Evolutionary conservation across 2,329 filamentous ascomycete species (phyloP).

Genomic region (Endocalyx cinctus): DNA sequence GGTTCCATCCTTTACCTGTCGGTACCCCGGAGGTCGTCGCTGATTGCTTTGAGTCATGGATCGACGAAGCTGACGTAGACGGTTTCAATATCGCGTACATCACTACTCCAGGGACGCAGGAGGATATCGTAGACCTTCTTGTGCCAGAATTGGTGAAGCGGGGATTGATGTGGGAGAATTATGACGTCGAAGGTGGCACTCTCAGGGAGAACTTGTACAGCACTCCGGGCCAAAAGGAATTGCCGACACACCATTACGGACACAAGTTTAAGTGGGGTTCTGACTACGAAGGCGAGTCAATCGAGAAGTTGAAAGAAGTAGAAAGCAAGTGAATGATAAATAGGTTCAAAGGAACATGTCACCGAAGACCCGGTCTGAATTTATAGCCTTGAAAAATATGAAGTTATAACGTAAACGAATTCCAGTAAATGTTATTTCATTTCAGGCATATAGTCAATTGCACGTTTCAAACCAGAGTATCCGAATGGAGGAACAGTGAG

Average conservation of each 20-base stretch:
- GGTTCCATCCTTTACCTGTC: slow-evolving; percentile 3
- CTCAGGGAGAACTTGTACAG: slow-evolving; percentile 12
- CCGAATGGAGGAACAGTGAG: too few species aligned
- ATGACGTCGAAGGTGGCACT: slow-evolving; percentile 14
- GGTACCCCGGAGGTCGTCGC: slow-evolving; percentile 5
- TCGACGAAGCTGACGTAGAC: slow-evolving; percentile 5
- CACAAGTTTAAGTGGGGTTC: slow-evolving; percentile 8
- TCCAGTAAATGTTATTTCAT: too few species aligned
- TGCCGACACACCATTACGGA: slow-evolving; percentile 7
- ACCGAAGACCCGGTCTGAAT: not conserved
- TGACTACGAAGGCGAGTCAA: slow-evolving; percentile 6
- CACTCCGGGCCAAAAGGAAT: slow-evolving; percentile 1
- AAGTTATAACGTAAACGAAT: too few species aligned
- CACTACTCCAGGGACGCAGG: slow-evolving; percentile 3
- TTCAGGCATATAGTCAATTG: too few species aligned
- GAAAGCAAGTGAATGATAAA: not conserved
- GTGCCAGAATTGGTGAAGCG: slow-evolving; percentile 19
- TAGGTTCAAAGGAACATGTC: too few species aligned
- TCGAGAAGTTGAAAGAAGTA: slow-evolving; percentile 3
- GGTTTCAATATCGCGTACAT: slow-evolving; percentile 8
- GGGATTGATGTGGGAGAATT: slow-evolving; percentile 14
- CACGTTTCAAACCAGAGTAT: too few species aligned
- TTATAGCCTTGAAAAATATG: not conserved
- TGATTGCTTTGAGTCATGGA: slow-evolving; percentile 4
- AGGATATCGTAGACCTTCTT: slow-evolving; percentile 6